A percentile compares a stretch with the other conserved stretches of the same genome.
These are phyloP conservation scores for Rhodocollybia butyracea DNA, from an alignment of 768 basidiomycete genomes.

Conservation along the genomic window DNA sequence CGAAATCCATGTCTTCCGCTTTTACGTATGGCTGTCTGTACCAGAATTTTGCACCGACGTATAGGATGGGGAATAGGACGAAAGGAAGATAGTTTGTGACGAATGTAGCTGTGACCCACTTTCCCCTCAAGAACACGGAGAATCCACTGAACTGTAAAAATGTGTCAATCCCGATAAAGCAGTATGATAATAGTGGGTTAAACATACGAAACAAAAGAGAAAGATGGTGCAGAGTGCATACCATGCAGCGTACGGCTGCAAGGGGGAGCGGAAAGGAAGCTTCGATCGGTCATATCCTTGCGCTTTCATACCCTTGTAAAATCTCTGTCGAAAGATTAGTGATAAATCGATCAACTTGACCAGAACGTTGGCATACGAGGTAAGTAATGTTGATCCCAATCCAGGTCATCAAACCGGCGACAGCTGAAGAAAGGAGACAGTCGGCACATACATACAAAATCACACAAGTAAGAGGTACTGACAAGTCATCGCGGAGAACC, in stretches of 20 bases:
- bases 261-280: slow-evolving; percentile 66
- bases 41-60: slow-evolving; percentile 53
- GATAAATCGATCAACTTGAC: background rate
- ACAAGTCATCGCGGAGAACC: slow-evolving; percentile 78
- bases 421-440: slow-evolving; percentile 30
- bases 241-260: slow-evolving; percentile 77
- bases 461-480: slow-evolving; percentile 28
- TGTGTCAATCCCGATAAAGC: background rate
- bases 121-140: slow-evolving; percentile 47
- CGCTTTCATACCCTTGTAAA: slow-evolving; percentile 75
- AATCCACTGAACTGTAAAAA: slow-evolving; percentile 42
- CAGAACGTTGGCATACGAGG: background rate
- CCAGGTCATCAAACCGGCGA: slow-evolving; percentile 77
- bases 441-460: too few relatives aligned
- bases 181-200: background rate
- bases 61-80: slow-evolving; percentile 71
- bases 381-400: slow-evolving; percentile 75
- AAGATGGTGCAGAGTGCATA: slow-evolving; percentile 41
- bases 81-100: slow-evolving; percentile 81
- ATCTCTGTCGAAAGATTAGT: slow-evolving; percentile 46
- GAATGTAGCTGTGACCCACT: slow-evolving; percentile 61
- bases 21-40: slow-evolving; percentile 44
- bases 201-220: slow-evolving; percentile 61
- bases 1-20: slow-evolving; percentile 81
- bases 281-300: slow-evolving; percentile 73